Conservation (phyloP, 805 yeast species). For the Debaryomyces castellii region DNA sequence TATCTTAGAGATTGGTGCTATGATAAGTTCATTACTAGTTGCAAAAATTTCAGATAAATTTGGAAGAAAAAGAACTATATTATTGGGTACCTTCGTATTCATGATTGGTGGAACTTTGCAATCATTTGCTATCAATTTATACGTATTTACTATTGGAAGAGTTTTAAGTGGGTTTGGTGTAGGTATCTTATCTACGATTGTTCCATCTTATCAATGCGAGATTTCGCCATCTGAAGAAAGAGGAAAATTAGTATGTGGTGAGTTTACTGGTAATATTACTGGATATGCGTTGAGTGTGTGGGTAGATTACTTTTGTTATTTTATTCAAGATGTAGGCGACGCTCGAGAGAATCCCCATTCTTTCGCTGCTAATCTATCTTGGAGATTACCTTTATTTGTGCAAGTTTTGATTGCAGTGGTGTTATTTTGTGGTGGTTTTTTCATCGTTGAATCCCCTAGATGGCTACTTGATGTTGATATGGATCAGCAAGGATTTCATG, state of each 20-base stretch:
- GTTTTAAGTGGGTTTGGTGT: slow-evolving; percentile 84
- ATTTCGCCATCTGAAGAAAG: slow-evolving; percentile 85
- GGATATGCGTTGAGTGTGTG: slow-evolving; percentile 85
- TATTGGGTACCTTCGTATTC: slow-evolving; percentile 76
- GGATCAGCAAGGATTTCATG: slow-evolving; percentile 53
- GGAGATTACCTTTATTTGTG: slow-evolving; percentile 77
- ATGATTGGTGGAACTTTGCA: slow-evolving; percentile 79
- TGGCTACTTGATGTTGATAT: slow-evolving; percentile 84
- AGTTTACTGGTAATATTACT: slow-evolving; percentile 80
- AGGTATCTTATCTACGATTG: slow-evolving; percentile 79
- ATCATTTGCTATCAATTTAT: slow-evolving; percentile 55
- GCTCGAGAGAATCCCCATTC: slow-evolving; percentile 34
- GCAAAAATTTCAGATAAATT: slow-evolving; percentile 75
- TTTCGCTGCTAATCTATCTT: slow-evolving; percentile 48
- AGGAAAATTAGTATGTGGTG: slow-evolving; percentile 82
- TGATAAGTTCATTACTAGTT: slow-evolving; percentile 73
- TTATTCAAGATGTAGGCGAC: slow-evolving; percentile 51
- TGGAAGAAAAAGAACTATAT: slow-evolving; percentile 77
- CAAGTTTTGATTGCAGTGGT: slow-evolving; percentile 74
- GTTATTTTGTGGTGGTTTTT: slow-evolving; percentile 69
- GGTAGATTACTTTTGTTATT: slow-evolving; percentile 80
- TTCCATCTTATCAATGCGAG: slow-evolving; percentile 86
- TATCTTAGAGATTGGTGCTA: slow-evolving; percentile 84
- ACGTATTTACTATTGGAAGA: slow-evolving; percentile 67
- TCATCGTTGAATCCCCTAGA: slow-evolving; percentile 85